Evolutionary conservation across 768 basidiomycete species (phyloP).

Genomic region (Cyclocybe cylindracea): DNA sequence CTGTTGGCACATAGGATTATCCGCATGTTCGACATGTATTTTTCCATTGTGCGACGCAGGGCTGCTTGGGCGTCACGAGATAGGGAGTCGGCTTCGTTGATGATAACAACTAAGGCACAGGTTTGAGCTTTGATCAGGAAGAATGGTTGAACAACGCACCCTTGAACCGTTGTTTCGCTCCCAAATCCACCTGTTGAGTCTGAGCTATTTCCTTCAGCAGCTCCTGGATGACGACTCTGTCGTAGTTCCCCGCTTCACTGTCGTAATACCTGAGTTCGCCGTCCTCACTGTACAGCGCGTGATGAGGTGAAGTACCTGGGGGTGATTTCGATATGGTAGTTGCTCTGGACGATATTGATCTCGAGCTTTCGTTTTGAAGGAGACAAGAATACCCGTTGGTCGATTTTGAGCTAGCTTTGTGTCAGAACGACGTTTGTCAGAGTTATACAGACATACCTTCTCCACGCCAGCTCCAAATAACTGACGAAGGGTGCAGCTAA

Average conservation of each 20-base stretch:
- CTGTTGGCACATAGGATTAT: constrained; percentile 96
- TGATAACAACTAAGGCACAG: constrained; percentile 77
- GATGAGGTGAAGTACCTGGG: constrained; percentile 65
- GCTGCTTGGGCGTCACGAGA: constrained; percentile 97
- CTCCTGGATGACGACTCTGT: constrained; percentile 94
- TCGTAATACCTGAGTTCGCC: not conserved
- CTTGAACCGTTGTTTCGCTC: constrained; percentile 95
- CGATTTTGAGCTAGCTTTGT: constrained; percentile 81
- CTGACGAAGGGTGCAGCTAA: constrained; percentile 85
- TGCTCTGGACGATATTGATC: constrained; percentile 96
- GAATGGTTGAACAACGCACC: constrained; percentile 44
- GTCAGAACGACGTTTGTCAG: not conserved
- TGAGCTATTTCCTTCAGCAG: constrained; percentile 98
- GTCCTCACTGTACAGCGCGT: not conserved
- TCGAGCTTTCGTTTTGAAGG: constrained; percentile 94
- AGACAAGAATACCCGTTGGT: constrained; percentile 93
- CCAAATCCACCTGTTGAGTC: constrained; percentile 96
- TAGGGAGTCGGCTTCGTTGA: constrained; percentile 96
- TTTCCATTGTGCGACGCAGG: constrained; percentile 97
- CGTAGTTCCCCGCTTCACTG: constrained; percentile 96
- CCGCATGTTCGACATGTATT: constrained; percentile 97
- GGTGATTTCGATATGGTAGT: constrained; percentile 97
- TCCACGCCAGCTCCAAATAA: constrained; percentile 92
- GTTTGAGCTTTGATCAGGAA: not conserved
- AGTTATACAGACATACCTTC: constrained; percentile 55